A percentile compares a stretch with the other conserved stretches of the same genome.
Conservation (phyloP, 805 yeast species). For the Candida lessepsii region DNA sequence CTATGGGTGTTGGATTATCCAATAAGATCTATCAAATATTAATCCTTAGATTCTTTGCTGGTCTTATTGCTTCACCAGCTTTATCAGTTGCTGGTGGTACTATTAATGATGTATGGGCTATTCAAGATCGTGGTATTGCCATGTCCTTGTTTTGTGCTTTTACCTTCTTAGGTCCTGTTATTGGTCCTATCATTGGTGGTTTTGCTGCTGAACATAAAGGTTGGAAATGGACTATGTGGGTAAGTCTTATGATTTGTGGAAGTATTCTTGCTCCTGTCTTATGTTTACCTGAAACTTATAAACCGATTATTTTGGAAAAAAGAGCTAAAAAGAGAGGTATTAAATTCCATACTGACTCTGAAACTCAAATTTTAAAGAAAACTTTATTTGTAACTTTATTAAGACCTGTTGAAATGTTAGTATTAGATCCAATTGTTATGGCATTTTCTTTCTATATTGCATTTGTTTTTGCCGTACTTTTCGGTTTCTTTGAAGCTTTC, state of each 20-base stretch:
- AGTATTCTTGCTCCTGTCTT: slow-evolving; percentile 51
- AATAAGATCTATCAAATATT: slow-evolving; percentile 59
- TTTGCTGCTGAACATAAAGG: slow-evolving; percentile 64
- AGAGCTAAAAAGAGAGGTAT: slow-evolving; percentile 64
- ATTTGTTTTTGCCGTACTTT: slow-evolving; percentile 72
- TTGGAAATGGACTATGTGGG: slow-evolving; percentile 69
- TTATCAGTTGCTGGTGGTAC: slow-evolving; percentile 86
- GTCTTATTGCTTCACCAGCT: slow-evolving; percentile 77
- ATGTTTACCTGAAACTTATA: slow-evolving; percentile 71
- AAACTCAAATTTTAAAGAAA: slow-evolving; percentile 41
- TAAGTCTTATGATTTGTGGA: slow-evolving; percentile 66
- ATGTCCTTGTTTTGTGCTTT: slow-evolving; percentile 76
- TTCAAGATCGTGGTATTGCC: slow-evolving; percentile 60
- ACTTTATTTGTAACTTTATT: slow-evolving; percentile 51
- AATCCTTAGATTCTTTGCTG: slow-evolving; percentile 71
- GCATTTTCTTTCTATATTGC: slow-evolving; percentile 70
- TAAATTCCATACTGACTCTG: slow-evolving; percentile 36
- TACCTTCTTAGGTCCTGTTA: slow-evolving; percentile 77
- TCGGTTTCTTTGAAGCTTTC: slow-evolving; percentile 78
- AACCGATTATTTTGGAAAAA: slow-evolving; percentile 56
- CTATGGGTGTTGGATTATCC: slow-evolving; percentile 71
- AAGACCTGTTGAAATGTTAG: slow-evolving; percentile 67
- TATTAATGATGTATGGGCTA: slow-evolving; percentile 69
- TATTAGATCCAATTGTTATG: slow-evolving; percentile 71
- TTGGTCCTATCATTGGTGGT: slow-evolving; percentile 75